A percentile compares a stretch with the other conserved stretches of the same genome.
These are phyloP conservation scores for Mycena vitilis DNA, from an alignment of 768 basidiomycete genomes.

Conservation along the genomic window DNA sequence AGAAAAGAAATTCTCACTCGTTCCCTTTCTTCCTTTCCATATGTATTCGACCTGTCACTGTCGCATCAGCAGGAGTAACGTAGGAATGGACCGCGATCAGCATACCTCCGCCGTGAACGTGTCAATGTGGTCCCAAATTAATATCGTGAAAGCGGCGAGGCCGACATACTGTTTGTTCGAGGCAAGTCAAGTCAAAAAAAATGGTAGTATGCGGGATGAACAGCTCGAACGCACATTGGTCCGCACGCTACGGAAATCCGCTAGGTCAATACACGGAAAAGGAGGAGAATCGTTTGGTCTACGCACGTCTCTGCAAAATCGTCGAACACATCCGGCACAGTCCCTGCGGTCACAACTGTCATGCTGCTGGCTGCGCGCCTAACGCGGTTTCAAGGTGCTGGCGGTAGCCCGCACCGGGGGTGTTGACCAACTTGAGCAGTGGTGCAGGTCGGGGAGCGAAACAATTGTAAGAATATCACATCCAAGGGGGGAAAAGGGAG, in stretches of 20 bases:
- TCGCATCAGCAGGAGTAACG: conserved; percentile 1
- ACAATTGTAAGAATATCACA: too few species aligned
- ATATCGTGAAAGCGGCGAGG: conserved; percentile 47
- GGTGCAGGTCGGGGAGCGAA: not conserved
- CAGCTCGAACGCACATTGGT: conserved; percentile 27
- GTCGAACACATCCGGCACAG: conserved; percentile 14
- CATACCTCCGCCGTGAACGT: conserved; percentile 61
- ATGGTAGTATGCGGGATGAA: not conserved
- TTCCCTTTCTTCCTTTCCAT: conserved; percentile 62
- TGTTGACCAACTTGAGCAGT: conserved; percentile 4
- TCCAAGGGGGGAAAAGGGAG: too few species aligned
- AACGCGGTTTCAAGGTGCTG: not conserved
- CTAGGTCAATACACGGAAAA: not conserved
- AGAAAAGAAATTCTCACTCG: conserved; percentile 48
- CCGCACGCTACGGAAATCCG: conserved; percentile 16
- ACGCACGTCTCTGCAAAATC: conserved; percentile 33
- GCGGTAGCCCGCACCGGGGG: conserved; percentile 12
- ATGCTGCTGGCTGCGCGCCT: not conserved
- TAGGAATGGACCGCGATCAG: not conserved
- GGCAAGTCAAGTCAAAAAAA: not conserved
- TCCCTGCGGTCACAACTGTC: not conserved
- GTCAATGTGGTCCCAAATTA: conserved; percentile 63
- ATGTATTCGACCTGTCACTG: conserved; percentile 58
- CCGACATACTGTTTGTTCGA: conserved; percentile 44
- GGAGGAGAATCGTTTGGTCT: not conserved